A percentile compares a stretch with the other conserved stretches of the same genome.
Evolutionary conservation across 1,139 yeast species (phyloP).

Genomic region (Saccharomyces uvarum): DNA sequence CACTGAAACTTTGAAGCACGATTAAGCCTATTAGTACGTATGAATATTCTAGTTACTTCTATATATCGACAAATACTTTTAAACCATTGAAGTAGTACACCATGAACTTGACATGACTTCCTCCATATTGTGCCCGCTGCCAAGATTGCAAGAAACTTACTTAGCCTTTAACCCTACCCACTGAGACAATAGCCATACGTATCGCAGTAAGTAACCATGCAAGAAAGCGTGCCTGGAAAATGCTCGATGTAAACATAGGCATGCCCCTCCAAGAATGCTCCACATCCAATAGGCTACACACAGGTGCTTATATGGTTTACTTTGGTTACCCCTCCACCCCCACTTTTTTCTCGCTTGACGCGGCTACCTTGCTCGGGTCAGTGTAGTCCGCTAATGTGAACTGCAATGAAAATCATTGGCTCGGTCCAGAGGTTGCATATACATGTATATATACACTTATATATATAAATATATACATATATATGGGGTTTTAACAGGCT

Average conservation of each 20-base stretch:
- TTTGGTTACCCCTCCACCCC: neutral
- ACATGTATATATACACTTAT: too few species aligned
- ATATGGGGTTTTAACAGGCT: neutral
- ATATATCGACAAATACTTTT: neutral
- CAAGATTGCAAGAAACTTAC: neutral
- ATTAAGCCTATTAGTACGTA: conserved; percentile 26
- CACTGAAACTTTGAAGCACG: conserved; percentile 57
- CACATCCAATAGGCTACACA: neutral
- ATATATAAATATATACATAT: neutral
- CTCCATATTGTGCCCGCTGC: neutral
- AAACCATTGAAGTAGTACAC: neutral
- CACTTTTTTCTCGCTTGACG: neutral
- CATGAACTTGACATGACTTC: neutral
- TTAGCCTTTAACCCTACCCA: neutral
- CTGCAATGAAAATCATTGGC: neutral
- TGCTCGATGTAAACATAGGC: neutral
- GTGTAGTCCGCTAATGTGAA: neutral
- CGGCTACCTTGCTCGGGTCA: neutral
- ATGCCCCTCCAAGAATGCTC: neutral
- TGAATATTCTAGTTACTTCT: neutral
- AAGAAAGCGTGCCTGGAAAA: neutral
- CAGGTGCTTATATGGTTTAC: neutral
- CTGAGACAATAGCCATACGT: neutral
- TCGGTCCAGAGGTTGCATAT: neutral
- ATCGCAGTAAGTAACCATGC: neutral